Conservation (phyloP, 768 basidiomycete species). For the Tulasnella sp. region DNA sequence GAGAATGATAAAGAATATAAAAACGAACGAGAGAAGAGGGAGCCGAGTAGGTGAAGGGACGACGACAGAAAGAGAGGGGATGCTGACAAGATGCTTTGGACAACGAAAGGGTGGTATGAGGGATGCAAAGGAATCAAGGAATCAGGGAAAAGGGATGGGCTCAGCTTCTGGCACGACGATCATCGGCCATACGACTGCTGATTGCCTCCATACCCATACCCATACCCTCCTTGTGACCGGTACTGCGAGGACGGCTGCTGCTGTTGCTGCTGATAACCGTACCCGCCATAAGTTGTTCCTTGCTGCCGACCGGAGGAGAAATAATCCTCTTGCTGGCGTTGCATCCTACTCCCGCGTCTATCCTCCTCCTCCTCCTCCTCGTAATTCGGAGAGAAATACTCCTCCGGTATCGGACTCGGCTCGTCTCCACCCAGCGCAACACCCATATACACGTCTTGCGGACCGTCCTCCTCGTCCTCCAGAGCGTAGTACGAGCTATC, state of each 20-base stretch:
- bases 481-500: not conserved
- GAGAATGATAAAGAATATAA: not conserved
- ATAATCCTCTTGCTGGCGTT: not conserved
- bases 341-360: not conserved
- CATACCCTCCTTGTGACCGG: not conserved
- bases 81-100: not conserved
- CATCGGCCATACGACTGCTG: not conserved
- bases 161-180: not conserved
- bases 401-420: not conserved
- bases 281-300: not conserved
- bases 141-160: not conserved
- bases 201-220: not conserved
- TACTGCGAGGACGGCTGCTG: not conserved
- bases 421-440: not conserved
- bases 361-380: not conserved
- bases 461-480: not conserved
- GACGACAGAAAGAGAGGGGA: not conserved
- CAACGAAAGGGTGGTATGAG: not conserved
- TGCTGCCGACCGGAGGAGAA: not conserved
- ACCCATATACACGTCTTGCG: not conserved
- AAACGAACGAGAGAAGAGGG: not conserved
- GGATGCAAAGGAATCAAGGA: not conserved
- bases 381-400: not conserved
- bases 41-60: not conserved
- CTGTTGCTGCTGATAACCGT: not conserved